These are phyloP conservation scores for Phytophthora cryptogea DNA, from an alignment of 352 stramenopile species.

Conservation along the genomic window DNA sequence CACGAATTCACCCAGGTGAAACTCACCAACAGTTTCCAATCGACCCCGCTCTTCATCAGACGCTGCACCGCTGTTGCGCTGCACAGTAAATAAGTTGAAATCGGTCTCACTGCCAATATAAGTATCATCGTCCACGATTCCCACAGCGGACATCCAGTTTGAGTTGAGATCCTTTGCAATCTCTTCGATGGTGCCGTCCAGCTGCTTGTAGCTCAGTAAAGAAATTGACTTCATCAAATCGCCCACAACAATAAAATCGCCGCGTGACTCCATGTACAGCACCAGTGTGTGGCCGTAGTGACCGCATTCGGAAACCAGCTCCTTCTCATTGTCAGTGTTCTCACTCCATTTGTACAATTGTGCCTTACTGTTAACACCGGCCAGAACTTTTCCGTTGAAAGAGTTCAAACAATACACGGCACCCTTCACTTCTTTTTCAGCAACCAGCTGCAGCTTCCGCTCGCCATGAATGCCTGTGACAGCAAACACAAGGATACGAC, in stretches of 20 bases:
- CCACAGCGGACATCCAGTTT: conserved; percentile 96
- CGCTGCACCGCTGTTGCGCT: conserved; percentile 91
- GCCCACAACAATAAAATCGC: conserved; percentile 95
- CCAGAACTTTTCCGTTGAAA: conserved; percentile 94
- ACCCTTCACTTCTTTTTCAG: conserved; percentile 94
- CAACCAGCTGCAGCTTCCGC: conserved; percentile 88
- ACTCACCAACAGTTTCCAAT: conserved; percentile 94
- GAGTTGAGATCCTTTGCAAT: conserved; percentile 96
- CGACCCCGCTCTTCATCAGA: conserved; percentile 94
- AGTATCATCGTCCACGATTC: conserved; percentile 94
- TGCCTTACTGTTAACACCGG: conserved; percentile 95
- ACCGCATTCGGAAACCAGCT: conserved; percentile 91
- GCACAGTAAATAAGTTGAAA: conserved; percentile 96
- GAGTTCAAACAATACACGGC: conserved; percentile 95
- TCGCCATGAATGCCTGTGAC: conserved; percentile 81
- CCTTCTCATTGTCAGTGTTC: conserved; percentile 89
- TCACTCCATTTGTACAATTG: conserved; percentile 93
- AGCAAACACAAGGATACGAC: conserved; percentile 94
- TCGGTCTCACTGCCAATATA: conserved; percentile 96
- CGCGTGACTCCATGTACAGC: conserved; percentile 94
- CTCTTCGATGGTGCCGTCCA: conserved; percentile 93
- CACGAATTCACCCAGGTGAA: conserved; percentile 95
- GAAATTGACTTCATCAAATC: conserved; percentile 98
- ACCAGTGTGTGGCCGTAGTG: conserved; percentile 96
- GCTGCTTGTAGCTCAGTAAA: conserved; percentile 94